These are phyloP conservation scores for Tetrapisispora fleetii DNA, from an alignment of 805 yeast species.

Conservation along the genomic window DNA sequence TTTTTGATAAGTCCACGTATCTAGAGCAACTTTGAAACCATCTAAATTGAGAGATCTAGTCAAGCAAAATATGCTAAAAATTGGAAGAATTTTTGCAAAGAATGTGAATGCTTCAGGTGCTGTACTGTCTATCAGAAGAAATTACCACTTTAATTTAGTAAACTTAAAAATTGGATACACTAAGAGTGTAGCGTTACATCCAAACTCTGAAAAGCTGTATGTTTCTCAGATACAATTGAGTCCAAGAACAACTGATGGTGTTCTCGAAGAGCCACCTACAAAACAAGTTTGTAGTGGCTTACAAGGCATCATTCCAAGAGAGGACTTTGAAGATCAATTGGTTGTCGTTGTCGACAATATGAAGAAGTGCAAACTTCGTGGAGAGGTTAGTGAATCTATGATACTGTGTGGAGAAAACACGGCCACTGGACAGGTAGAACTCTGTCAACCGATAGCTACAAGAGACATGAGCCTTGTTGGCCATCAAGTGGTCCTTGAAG, in stretches of 20 bases:
- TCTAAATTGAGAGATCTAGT: not conserved
- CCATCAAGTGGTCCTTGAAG: slow-evolving; percentile 7
- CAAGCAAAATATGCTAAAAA: not conserved
- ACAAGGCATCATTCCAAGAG: slow-evolving; percentile 35
- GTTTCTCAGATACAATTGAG: slow-evolving; percentile 40
- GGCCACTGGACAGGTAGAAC: slow-evolving; percentile 4
- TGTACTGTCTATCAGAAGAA: not conserved
- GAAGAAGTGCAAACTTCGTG: slow-evolving; percentile 55
- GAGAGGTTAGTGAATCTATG: slow-evolving; percentile 56
- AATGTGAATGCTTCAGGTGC: not conserved
- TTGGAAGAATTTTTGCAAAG: not conserved
- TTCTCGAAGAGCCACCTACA: not conserved
- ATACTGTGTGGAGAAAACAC: slow-evolving; percentile 44
- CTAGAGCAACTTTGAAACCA: no score
- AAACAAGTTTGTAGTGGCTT: slow-evolving; percentile 50
- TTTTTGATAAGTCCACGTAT: slow-evolving; percentile 4
- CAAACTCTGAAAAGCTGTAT: slow-evolving; percentile 48
- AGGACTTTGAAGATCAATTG: slow-evolving; percentile 29
- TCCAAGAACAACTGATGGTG: not conserved
- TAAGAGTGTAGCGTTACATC: slow-evolving; percentile 37
- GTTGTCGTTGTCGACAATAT: slow-evolving; percentile 50
- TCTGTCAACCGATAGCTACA: slow-evolving; percentile 9
- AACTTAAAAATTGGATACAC: slow-evolving; percentile 42
- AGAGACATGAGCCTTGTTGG: slow-evolving; percentile 5
- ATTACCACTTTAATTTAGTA: slow-evolving; percentile 14